These are phyloP conservation scores for Colletotrichum endophyticum DNA, from an alignment of 2,329 filamentous ascomycete genomes.

Conservation along the genomic window DNA sequence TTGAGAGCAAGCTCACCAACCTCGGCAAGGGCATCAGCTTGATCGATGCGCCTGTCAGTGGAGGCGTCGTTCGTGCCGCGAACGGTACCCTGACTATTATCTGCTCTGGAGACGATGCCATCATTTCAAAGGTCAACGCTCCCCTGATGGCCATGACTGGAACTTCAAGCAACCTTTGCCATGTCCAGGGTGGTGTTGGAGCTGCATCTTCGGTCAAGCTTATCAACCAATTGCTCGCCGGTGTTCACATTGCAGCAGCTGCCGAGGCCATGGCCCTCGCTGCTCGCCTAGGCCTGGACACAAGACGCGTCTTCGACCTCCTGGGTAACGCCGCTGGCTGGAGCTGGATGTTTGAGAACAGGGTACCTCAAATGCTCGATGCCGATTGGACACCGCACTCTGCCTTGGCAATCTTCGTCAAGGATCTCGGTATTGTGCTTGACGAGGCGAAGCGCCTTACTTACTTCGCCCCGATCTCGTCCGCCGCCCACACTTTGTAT, in stretches of 20 bases:
- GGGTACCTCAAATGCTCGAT: constrained; percentile 37
- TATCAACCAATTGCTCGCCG: constrained; percentile 62
- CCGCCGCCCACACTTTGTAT: constrained; percentile 34
- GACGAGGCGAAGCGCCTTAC: constrained; percentile 34
- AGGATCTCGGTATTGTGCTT: constrained; percentile 36
- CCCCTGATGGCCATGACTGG: constrained; percentile 37
- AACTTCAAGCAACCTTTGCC: constrained; percentile 39
- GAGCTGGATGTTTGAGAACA: constrained; percentile 42
- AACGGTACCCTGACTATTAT: constrained; percentile 41
- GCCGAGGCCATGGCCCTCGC: constrained; percentile 63
- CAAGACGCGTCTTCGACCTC: constrained; percentile 50
- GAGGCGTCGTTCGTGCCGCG: constrained; percentile 39
- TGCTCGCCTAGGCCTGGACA: constrained; percentile 56
- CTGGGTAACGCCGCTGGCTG: constrained; percentile 42
- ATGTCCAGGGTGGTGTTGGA: constrained; percentile 55
- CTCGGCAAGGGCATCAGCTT: constrained; percentile 31
- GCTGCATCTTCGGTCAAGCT: constrained; percentile 62
- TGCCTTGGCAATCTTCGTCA: constrained; percentile 39
- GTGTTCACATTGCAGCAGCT: constrained; percentile 60
- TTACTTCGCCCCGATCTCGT: constrained; percentile 31
- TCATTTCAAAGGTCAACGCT: constrained; percentile 26
- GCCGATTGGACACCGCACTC: constrained; percentile 38
- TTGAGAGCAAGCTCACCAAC: constrained; percentile 24
- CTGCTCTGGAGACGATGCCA: constrained; percentile 30
- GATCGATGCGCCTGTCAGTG: constrained; percentile 41